Evolutionary conservation across 108 stramenopile genomes (phyloP).

Genomic region (Cyclotella kingstonii): DNA sequence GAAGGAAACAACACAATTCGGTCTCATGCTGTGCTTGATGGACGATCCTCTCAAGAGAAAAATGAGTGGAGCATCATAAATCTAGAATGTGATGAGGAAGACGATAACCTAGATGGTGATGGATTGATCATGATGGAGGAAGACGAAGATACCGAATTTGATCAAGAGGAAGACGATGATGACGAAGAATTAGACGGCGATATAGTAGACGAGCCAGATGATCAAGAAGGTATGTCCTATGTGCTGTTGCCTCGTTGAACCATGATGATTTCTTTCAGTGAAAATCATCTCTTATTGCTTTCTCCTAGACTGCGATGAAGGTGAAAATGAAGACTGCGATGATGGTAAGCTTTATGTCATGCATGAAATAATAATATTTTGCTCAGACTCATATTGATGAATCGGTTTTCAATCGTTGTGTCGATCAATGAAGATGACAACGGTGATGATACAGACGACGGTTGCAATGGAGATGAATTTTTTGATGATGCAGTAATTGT

Average conservation of each 20-base stretch:
- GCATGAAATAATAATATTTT: too few species aligned
- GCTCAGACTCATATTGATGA: background rate
- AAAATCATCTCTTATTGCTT: background rate
- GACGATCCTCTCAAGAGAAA: background rate
- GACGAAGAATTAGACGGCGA: constrained; percentile 45
- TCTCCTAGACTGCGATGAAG: background rate
- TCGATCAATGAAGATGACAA: constrained; percentile 21
- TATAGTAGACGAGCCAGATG: constrained; percentile 8
- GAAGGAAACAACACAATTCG: background rate
- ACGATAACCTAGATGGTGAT: constrained; percentile 36
- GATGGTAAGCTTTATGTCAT: constrained; percentile 7
- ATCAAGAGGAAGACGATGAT: constrained; percentile 27
- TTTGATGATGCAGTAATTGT: constrained; percentile 45
- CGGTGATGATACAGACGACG: constrained; percentile 23
- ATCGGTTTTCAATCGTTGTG: background rate
- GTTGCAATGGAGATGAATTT: constrained; percentile 38
- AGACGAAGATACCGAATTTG: constrained; percentile 33
- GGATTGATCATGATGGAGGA: constrained; percentile 36
- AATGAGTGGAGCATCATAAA: constrained; percentile 16
- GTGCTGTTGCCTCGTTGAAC: too few species aligned
- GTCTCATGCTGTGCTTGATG: constrained; percentile 9
- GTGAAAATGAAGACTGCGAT: constrained; percentile 20
- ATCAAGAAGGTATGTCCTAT: background rate
- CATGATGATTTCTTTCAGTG: too few species aligned
- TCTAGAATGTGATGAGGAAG: constrained; percentile 19